These are phyloP conservation scores for Dipodascopsis uninucleata DNA, from an alignment of 805 yeast genomes.

Conservation along the genomic window DNA sequence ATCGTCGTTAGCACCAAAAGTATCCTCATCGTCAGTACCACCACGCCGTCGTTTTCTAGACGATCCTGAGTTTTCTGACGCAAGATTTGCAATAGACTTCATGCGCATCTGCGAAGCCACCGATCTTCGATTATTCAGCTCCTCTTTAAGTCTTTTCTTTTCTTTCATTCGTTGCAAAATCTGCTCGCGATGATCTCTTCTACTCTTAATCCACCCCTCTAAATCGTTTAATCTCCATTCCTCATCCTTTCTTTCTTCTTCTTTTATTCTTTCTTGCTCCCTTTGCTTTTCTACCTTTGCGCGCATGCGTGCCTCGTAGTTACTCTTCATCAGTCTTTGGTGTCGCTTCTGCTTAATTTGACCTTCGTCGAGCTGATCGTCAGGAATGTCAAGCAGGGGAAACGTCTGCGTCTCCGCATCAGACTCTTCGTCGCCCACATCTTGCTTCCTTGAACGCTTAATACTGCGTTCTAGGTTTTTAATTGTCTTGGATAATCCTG, in stretches of 20 bases:
- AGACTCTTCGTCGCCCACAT: conserved; percentile 56
- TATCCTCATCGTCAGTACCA: conserved; percentile 88
- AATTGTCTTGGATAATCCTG: conserved; percentile 65
- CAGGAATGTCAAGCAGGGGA: conserved; percentile 79
- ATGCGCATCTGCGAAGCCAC: conserved; percentile 87
- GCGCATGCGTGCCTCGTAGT: conserved; percentile 80
- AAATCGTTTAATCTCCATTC: conserved; percentile 75
- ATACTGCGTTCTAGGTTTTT: conserved; percentile 62
- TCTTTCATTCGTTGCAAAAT: conserved; percentile 65
- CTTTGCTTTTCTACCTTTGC: conserved; percentile 73
- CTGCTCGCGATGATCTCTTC: conserved; percentile 56
- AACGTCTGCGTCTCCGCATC: conserved; percentile 53
- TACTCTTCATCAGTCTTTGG: conserved; percentile 78
- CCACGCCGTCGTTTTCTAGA: conserved; percentile 20
- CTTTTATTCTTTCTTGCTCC: conserved; percentile 57
- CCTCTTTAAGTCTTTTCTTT: conserved; percentile 64
- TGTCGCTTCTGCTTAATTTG: conserved; percentile 81
- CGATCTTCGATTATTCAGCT: conserved; percentile 83
- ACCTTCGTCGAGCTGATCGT: conserved; percentile 73
- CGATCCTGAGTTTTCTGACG: conserved; percentile 54
- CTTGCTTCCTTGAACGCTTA: conserved; percentile 61
- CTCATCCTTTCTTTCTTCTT: conserved; percentile 60
- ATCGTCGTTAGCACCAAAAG: conserved; percentile 91
- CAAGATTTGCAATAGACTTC: conserved; percentile 85
- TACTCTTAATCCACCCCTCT: conserved; percentile 72